These are phyloP conservation scores for Apiosordaria backusii DNA, from an alignment of 495 filamentous ascomycete species.

Conservation along the genomic window DNA sequence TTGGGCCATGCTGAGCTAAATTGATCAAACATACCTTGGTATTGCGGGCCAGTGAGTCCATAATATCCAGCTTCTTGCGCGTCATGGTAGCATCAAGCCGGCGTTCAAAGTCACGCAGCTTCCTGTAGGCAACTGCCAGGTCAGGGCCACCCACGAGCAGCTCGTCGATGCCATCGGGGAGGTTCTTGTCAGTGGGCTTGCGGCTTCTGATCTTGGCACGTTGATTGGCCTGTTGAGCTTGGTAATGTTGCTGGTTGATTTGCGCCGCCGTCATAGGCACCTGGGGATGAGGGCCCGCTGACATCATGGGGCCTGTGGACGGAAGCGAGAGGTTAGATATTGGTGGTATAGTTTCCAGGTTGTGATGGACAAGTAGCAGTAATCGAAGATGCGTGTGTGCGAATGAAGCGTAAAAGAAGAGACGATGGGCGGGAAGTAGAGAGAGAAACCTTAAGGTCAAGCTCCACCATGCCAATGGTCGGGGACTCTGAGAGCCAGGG, in stretches of 20 bases:
- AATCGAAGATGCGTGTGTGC: background rate
- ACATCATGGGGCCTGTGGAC: constrained; percentile 31
- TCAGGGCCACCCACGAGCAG: constrained; percentile 64
- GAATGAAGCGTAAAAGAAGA: constrained; percentile 2
- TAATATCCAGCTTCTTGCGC: constrained; percentile 85
- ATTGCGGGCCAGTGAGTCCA: constrained; percentile 75
- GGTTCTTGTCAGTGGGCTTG: constrained; percentile 90
- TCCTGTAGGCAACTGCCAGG: constrained; percentile 74
- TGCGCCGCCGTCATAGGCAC: constrained; percentile 58
- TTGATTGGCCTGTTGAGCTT: constrained; percentile 55
- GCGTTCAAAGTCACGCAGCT: constrained; percentile 81
- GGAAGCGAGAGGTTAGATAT: constrained; percentile 7
- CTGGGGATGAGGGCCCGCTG: constrained; percentile 25
- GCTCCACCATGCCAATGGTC: constrained; percentile 14
- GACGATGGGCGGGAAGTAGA: constrained; percentile 7
- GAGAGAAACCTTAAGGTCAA: constrained; percentile 2
- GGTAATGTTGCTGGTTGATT: constrained; percentile 54
- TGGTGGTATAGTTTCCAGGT: constrained; percentile 1
- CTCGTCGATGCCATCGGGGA: constrained; percentile 85
- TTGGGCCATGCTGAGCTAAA: background rate
- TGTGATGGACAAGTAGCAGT: background rate
- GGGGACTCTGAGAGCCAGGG: background rate
- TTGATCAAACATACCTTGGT: constrained; percentile 53
- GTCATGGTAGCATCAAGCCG: constrained; percentile 91
- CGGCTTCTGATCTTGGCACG: constrained; percentile 70